Percentiles rank a stretch among this genome's conserved stretches.
Conservation (phyloP, 352 stramenopile species). For the Plasmopara viticola region DNA sequence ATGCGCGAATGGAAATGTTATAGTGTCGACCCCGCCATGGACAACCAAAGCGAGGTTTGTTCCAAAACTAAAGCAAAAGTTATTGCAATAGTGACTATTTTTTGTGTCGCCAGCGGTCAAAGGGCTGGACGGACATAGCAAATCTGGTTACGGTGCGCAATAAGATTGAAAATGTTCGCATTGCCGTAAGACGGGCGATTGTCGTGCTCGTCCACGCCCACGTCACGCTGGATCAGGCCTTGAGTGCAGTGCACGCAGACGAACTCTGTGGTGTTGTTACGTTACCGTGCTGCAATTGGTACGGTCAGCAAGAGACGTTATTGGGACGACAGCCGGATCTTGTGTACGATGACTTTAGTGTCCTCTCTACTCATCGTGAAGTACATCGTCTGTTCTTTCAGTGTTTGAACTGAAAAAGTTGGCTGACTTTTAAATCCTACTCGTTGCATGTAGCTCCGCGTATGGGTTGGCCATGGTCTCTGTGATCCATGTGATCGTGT, state of each 20-base stretch:
- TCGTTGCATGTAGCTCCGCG: conserved; percentile 28
- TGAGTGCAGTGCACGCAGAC: conserved; percentile 59
- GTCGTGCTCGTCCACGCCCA: conserved; percentile 76
- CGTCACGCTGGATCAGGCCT: conserved; percentile 65
- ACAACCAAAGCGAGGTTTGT: conserved; percentile 40
- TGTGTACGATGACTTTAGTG: conserved; percentile 81
- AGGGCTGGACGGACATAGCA: conserved; percentile 40
- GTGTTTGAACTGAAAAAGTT: neutral
- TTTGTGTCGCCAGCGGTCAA: conserved; percentile 26
- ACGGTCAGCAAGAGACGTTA: conserved; percentile 55
- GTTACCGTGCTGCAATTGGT: conserved; percentile 82
- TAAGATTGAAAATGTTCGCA: conserved; percentile 82
- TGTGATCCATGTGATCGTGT: too few relatives aligned
- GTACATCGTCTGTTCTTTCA: conserved; percentile 13
- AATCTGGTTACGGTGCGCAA: conserved; percentile 76
- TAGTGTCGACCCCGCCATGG: conserved; percentile 75
- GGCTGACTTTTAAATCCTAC: conserved; percentile 1
- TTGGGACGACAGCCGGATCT: conserved; percentile 50
- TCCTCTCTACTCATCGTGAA: conserved; percentile 72
- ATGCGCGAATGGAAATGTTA: conserved; percentile 71
- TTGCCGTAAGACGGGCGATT: conserved; percentile 47
- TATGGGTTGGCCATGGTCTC: conserved; percentile 25
- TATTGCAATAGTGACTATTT: too few relatives aligned
- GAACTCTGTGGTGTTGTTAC: conserved; percentile 59
- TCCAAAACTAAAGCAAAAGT: too few relatives aligned